Evolutionary conservation across 2,329 filamentous ascomycete genomes (phyloP).

Genomic region (Endoconidiophora laricicola): DNA sequence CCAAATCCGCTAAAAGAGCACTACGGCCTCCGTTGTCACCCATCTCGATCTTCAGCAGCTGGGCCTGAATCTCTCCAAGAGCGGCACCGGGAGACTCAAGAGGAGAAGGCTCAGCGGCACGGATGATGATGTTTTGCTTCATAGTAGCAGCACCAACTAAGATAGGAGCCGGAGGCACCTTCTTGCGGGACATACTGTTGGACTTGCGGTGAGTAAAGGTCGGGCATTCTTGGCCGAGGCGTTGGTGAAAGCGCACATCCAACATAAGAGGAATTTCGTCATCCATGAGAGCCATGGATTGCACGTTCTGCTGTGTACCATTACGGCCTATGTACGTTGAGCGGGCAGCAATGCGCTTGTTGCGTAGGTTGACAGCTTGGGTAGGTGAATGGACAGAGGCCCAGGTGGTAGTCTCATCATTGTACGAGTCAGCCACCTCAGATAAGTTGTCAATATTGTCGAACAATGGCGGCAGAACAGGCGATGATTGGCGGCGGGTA

Average conservation of each 20-base stretch:
- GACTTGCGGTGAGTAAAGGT: conserved; percentile 39
- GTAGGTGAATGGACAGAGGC: conserved; percentile 34
- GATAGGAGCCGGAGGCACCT: conserved; percentile 40
- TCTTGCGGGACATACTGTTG: conserved; percentile 29
- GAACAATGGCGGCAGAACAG: conserved; percentile 28
- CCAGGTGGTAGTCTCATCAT: conserved; percentile 29
- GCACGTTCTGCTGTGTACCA: not conserved
- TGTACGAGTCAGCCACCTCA: conserved; percentile 21
- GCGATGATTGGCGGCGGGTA: conserved; percentile 32
- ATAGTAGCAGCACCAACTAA: conserved; percentile 26
- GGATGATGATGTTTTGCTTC: conserved; percentile 28
- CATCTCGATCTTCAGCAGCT: conserved; percentile 31
- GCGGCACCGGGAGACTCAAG: conserved; percentile 35
- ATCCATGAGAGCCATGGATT: conserved; percentile 26
- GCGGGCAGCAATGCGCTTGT: conserved; percentile 18
- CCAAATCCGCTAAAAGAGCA: conserved; percentile 39
- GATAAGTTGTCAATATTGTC: conserved; percentile 18
- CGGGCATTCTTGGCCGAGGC: conserved; percentile 41
- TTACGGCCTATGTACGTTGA: not conserved
- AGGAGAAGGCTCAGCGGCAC: conserved; percentile 33
- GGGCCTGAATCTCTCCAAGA: conserved; percentile 32
- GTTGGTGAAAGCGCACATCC: conserved; percentile 31
- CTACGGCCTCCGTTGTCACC: not conserved
- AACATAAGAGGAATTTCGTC: conserved; percentile 4
- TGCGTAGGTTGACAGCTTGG: conserved; percentile 27